Percentiles rank a stretch among this genome's conserved stretches.
phyloP scores from a whole-genome alignment of 257 asterid species.

The Solanum piurae region DNA sequence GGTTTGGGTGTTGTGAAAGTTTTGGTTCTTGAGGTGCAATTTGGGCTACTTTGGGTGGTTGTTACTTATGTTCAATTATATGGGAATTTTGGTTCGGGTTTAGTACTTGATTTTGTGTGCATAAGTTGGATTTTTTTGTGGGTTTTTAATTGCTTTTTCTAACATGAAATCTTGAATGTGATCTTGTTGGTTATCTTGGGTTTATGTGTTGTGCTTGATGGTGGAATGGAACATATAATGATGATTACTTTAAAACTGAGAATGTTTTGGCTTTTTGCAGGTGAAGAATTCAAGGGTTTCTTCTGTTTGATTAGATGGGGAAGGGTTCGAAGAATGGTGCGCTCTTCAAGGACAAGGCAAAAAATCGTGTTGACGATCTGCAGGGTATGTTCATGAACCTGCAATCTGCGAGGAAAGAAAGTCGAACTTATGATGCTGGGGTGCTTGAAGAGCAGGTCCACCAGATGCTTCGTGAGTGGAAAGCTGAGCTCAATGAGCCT shows the following conservation, averaged over 20 bases:
- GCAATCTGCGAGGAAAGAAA: slow-evolving; percentile 87
- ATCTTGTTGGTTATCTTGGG: background rate
- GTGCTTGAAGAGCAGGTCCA: slow-evolving; percentile 95
- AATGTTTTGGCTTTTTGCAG: slow-evolving; percentile 14
- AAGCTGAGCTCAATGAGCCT: slow-evolving; percentile 82
- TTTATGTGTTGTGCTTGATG: background rate
- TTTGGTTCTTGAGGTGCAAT: background rate
- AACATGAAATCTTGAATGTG: background rate
- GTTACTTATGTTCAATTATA: background rate
- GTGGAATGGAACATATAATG: background rate
- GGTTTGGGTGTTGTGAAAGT: background rate
- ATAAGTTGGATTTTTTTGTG: background rate
- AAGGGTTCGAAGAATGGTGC: slow-evolving; percentile 75
- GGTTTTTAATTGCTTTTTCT: background rate
- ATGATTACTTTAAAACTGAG: background rate
- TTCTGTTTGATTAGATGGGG: slow-evolving; percentile 40
- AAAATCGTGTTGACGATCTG: slow-evolving; percentile 90
- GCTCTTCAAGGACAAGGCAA: slow-evolving; percentile 88
- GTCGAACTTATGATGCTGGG: slow-evolving; percentile 63
- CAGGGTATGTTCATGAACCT: slow-evolving; percentile 83
- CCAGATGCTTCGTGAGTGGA: slow-evolving; percentile 98
- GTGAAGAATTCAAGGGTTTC: slow-evolving; percentile 13
- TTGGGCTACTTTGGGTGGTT: background rate
- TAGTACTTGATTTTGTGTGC: background rate
- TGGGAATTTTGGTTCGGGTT: background rate